A percentile compares a stretch with the other conserved stretches of the same genome.
These are phyloP conservation scores for Ilyonectria robusta DNA, from an alignment of 2,329 filamentous ascomycete genomes.

Conservation along the genomic window DNA sequence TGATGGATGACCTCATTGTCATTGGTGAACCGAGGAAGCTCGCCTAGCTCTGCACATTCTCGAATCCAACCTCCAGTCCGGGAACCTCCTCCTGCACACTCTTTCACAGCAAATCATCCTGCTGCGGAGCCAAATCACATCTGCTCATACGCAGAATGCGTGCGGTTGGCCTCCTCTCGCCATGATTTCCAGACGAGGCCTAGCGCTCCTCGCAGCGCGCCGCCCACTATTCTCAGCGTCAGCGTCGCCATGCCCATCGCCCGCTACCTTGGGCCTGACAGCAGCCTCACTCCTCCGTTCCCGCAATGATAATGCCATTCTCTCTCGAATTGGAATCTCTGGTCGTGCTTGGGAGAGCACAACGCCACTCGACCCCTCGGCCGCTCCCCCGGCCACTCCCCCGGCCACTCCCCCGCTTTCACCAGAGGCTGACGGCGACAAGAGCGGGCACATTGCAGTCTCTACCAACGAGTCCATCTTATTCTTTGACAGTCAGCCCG, in stretches of 20 bases:
- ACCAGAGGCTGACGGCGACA: constrained; percentile 66
- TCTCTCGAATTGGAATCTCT: constrained; percentile 18
- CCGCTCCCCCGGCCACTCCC: constrained; percentile 27
- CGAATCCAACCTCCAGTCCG: neutral
- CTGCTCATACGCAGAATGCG: constrained; percentile 25
- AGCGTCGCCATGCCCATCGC: neutral
- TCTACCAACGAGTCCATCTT: constrained; percentile 84
- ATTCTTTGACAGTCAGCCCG: constrained; percentile 85
- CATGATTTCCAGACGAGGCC: constrained; percentile 50
- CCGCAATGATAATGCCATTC: constrained; percentile 16
- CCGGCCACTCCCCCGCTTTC: constrained; percentile 26
- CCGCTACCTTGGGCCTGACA: constrained; percentile 26
- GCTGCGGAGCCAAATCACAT: neutral
- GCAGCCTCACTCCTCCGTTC: constrained; percentile 31
- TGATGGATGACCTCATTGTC: constrained; percentile 30
- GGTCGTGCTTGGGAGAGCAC: constrained; percentile 48
- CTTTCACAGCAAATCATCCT: neutral
- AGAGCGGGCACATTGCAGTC: constrained; percentile 86
- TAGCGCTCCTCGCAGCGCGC: constrained; percentile 44
- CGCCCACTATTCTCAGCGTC: constrained; percentile 38
- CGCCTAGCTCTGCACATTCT: constrained; percentile 24
- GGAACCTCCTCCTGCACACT: neutral
- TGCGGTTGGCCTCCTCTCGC: constrained; percentile 22
- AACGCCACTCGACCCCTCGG: constrained; percentile 31
- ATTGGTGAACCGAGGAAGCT: constrained; percentile 22